These are phyloP conservation scores for Picea mariana DNA, from an alignment of 83 land plant species.

Conservation along the genomic window DNA sequence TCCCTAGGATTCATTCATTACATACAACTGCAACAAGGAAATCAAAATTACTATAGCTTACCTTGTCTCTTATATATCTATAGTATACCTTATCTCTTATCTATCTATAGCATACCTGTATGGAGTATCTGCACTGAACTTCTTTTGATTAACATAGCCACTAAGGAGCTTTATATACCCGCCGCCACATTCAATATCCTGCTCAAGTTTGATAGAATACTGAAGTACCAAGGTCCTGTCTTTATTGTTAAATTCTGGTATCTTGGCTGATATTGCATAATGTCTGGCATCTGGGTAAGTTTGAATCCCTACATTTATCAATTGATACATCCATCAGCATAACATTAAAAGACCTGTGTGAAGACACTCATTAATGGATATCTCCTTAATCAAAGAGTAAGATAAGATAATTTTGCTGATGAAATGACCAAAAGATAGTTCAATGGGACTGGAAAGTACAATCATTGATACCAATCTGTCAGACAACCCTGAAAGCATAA, in stretches of 20 bases:
- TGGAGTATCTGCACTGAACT: slow-evolving; percentile 93
- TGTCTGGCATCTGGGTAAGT: slow-evolving; percentile 79
- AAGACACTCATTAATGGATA: not conserved
- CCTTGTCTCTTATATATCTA: too few species aligned
- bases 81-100: too few species aligned
- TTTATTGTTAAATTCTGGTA: slow-evolving; percentile 93
- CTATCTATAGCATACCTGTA: slow-evolving; percentile 58
- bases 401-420: too few species aligned
- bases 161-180: slow-evolving; percentile 96
- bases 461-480: too few species aligned
- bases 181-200: slow-evolving; percentile 99
- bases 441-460: too few species aligned
- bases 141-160: slow-evolving; percentile 94
- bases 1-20: not conserved
- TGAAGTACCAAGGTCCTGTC: slow-evolving; percentile 86
- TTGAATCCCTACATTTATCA: slow-evolving; percentile 48
- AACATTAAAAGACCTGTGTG: not conserved
- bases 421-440: too few species aligned
- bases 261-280: slow-evolving; percentile 84
- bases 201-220: slow-evolving; percentile 92
- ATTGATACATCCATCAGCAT: not conserved
- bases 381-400: too few species aligned
- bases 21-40: not conserved
- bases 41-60: not conserved
- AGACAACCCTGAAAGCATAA: too few species aligned